These are phyloP conservation scores for Alternaria sp. DNA, from an alignment of 2,329 filamentous ascomycete genomes.

Conservation along the genomic window DNA sequence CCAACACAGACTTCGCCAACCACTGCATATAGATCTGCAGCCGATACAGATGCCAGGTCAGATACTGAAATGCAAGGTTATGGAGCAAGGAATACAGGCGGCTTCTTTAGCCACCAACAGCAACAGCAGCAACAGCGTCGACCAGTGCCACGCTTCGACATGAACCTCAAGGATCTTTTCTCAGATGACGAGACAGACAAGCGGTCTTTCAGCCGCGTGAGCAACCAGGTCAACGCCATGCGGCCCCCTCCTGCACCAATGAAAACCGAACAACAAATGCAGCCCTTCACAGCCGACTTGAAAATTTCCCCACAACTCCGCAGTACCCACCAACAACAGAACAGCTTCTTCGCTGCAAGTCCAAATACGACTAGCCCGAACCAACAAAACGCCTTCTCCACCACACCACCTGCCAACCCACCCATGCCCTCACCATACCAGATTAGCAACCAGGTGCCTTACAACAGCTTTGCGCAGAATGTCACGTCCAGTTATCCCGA, in stretches of 20 bases:
- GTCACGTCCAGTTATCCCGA: constrained; percentile 42
- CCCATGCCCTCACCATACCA: constrained; percentile 39
- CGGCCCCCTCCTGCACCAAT: constrained; percentile 41
- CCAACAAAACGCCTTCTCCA: constrained; percentile 23
- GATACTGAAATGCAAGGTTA: constrained; percentile 46
- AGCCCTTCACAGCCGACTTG: constrained; percentile 36
- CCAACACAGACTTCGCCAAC: constrained; percentile 32
- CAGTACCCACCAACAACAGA: constrained; percentile 20
- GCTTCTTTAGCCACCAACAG: constrained; percentile 26
- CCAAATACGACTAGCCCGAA: constrained; percentile 28
- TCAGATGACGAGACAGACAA: constrained; percentile 52
- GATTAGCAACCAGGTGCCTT: constrained; percentile 37
- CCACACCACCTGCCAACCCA: constrained; percentile 7
- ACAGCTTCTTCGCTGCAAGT: constrained; percentile 13
- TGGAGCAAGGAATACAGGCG: constrained; percentile 20
- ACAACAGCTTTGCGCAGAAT: constrained; percentile 41
- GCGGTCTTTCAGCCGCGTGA: constrained; percentile 48
- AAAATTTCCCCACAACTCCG: constrained; percentile 50
- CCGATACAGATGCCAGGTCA: constrained; percentile 45
- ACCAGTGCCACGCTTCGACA: constrained; percentile 64
- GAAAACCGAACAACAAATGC: constrained; percentile 36
- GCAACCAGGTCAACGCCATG: constrained; percentile 47
- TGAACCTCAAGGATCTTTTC: constrained; percentile 52
- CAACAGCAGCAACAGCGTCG: constrained; percentile 39
- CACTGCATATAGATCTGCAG: constrained; percentile 37